These are phyloP conservation scores for Solanum piurae DNA, from an alignment of 257 asterid genomes.

Conservation along the genomic window DNA sequence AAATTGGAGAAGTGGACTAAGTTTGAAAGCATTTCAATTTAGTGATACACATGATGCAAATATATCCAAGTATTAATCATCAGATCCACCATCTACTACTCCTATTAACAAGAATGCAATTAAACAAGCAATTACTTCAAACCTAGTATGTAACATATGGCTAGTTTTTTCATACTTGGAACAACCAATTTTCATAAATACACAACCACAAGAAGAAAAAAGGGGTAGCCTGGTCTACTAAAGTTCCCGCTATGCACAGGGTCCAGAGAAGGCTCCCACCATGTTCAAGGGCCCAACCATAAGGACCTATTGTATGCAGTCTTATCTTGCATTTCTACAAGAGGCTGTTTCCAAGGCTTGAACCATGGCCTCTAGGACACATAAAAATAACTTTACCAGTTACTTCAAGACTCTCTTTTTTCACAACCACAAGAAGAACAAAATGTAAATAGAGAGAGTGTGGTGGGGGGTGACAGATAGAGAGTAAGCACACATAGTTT, in stretches of 20 bases:
- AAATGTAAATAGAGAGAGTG: neutral
- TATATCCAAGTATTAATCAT: too few relatives aligned
- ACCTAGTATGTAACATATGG: neutral
- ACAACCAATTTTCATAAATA: neutral
- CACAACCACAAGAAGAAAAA: neutral
- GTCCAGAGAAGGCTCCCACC: too few relatives aligned
- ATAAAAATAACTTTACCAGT: neutral
- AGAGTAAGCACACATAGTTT: conserved; percentile 85
- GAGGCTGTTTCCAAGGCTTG: neutral
- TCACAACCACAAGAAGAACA: neutral
- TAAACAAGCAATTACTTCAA: neutral
- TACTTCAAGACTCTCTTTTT: neutral
- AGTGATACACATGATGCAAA: neutral
- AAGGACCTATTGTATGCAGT: neutral
- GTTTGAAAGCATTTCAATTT: neutral
- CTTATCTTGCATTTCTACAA: neutral
- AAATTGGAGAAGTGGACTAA: neutral
- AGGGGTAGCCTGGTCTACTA: neutral
- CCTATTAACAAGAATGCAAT: too few relatives aligned
- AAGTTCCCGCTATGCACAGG: too few relatives aligned
- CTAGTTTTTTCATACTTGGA: neutral
- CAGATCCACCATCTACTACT: too few relatives aligned
- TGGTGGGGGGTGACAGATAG: conserved; percentile 74
- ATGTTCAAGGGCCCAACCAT: neutral
- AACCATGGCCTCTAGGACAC: too few relatives aligned